Base-by-base conservation (phyloP, 83 land plant species). In the Picea engelmannii region DNA sequence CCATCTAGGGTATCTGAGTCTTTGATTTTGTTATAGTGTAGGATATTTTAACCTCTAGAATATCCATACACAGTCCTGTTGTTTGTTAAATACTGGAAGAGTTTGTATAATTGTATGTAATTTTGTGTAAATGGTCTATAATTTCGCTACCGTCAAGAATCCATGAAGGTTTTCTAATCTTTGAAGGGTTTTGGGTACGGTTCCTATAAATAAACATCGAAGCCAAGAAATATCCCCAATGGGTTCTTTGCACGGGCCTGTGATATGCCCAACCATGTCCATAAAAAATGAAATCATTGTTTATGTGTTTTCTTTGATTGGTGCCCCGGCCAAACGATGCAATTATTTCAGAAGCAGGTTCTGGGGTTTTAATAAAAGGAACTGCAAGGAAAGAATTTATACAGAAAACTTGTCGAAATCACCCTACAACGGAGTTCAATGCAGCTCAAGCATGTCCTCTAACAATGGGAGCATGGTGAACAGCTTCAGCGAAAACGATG, bases 401-500 rank as follows among this genome's bases (percentile, higher is more conserved):
- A 49, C 64, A 55, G 75, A 73, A 7, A 25, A 47, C 59, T 24
- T 84, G 20, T 12, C 75, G 81, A 78, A 17, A 60, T 73, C 35
- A 47, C 69, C n/a, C 21, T 63, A 68, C 79, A 25, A 25, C 61
- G 16, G 60, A 10, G 60, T 87, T 47, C 78, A 65, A 12, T 87
- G 91, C 82, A 85, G 82, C 68, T 90, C 81, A 77, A 90, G 91
- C 74, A 78, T 59, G 66, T 88, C 94, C 12, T 92, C 94, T 7
- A 87, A 90, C 1, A 62, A 87, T 78, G 95, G 87, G 2, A 93
- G 92, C 84, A 91, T 59, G 82, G 96, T 93, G 4, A 94, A 89
- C 80, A 87, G 88, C 38, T 95, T 90, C 78, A 90, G 83, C 77
- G 96, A 91, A 73, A 95, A 87, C 40, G 91, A 95, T 76, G 94